Percentiles rank a stretch among this genome's conserved stretches.
These are phyloP conservation scores for Setaria viridis DNA, from an alignment of 202 grass and related monocot species.

Conservation along the genomic window DNA sequence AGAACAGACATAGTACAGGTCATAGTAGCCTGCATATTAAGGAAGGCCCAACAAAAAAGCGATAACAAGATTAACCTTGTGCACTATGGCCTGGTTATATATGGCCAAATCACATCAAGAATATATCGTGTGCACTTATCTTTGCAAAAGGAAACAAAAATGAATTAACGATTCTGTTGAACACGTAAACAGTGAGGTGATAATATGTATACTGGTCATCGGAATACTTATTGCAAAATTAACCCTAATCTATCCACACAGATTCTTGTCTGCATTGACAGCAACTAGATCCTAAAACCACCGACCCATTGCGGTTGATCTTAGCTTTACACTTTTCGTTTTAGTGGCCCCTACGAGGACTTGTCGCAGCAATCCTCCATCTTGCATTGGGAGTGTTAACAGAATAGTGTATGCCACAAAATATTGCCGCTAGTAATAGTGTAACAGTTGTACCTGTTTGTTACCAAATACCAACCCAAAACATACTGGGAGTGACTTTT, in stretches of 20 bases:
- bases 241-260: background rate
- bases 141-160: conserved; percentile 5
- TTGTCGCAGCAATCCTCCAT: background rate
- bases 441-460: conserved; percentile 19
- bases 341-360: conserved; percentile 12
- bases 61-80: conserved; percentile 14
- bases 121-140: conserved; percentile 2
- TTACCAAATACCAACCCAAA: background rate
- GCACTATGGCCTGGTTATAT: no score
- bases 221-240: conserved; percentile 27
- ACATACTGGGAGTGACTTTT: conserved; percentile 15
- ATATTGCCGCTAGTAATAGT: background rate
- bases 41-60: conserved; percentile 39
- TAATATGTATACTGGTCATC: conserved; percentile 27
- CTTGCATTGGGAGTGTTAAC: conserved; percentile 27
- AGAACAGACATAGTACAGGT: conserved; percentile 4
- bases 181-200: conserved; percentile 28
- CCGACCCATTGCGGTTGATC: background rate
- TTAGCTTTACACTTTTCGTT: conserved; percentile 25
- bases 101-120: conserved; percentile 22
- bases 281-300: conserved; percentile 26
- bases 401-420: conserved; percentile 23
- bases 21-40: conserved; percentile 28
- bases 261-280: conserved; percentile 32
- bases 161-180: conserved; percentile 28